Evolutionary conservation across 257 asterid species (phyloP).

Genomic region (Pogostemon cablin): DNA sequence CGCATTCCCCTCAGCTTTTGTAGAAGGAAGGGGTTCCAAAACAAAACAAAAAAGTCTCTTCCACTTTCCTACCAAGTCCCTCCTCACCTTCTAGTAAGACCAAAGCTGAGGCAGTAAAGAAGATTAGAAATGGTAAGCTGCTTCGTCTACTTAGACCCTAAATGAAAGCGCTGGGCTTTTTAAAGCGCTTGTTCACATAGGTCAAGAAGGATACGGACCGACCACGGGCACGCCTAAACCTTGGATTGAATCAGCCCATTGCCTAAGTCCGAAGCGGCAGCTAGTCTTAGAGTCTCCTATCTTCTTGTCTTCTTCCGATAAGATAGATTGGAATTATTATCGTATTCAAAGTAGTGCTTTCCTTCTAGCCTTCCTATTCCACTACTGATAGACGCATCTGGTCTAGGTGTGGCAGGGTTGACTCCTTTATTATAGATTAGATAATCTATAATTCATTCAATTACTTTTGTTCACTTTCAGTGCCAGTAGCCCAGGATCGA

Average conservation of each 20-base stretch:
- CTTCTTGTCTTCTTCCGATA: not conserved
- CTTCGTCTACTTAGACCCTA: not conserved
- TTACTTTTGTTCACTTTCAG: too few relatives aligned
- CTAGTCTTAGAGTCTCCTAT: not conserved
- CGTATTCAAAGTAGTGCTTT: not conserved
- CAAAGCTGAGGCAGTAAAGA: not conserved
- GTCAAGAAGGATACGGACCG: not conserved
- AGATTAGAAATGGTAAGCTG: not conserved
- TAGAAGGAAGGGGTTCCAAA: too few relatives aligned
- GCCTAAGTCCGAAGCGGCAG: not conserved
- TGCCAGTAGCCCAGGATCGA: too few relatives aligned
- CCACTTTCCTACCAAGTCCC: too few relatives aligned
- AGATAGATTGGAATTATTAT: not conserved
- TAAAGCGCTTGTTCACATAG: constrained; percentile 1
- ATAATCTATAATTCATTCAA: not conserved
- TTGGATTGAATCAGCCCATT: not conserved
- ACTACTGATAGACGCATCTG: not conserved
- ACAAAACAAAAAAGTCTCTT: too few relatives aligned
- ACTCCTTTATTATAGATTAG: not conserved
- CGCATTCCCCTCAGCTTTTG: too few relatives aligned
- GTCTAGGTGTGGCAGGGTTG: not conserved
- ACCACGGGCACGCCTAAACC: not conserved
- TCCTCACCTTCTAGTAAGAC: too few relatives aligned
- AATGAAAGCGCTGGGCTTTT: not conserved
- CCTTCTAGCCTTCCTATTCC: not conserved